Base-by-base conservation (phyloP, 306 rosid species). In the Sicyos edulis region DNA sequence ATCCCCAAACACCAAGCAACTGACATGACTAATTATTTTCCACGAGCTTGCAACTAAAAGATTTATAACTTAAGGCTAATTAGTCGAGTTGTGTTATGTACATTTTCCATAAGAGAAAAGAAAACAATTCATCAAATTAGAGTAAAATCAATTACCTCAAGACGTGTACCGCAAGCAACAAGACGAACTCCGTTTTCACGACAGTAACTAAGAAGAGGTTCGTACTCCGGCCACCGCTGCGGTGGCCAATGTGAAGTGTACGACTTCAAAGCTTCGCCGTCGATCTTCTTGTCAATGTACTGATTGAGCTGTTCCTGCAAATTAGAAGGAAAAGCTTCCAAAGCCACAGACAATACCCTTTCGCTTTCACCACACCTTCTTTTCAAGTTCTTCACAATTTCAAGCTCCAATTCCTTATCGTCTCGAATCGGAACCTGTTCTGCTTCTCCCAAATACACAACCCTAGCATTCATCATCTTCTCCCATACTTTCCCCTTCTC, bases 361-460 rank as follows among this genome's bases (percentile, higher is more conserved):
- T 83, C 96, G 34, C 64, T 78, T 75, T 87, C 95, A 16, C 54
- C 55, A 21, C 98, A 90, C 37, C 87, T 78, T 44, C 68, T 88
- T 58, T 77, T 76, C 87, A 92, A 77, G 52, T 83, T 88, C 83
- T 78, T 89, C 57, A 92, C 90, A 60, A 92, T 87, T 65, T 90
- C 91, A 3, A 90, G 83, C 90, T 88, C 96, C 88, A 92, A 87
- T 72, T 90, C 98, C 83, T 81, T 87, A 58, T 90, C 98, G 70
- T 92, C 98, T 7, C 85, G 86, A 73, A 90, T 82, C 14, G 98
- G 98, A 73, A 92, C 98, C 76, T 83, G 96, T 61, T 92, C 98
- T 9, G 98, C 96, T 80, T 92, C 98, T 17, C 98, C 98, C 44
- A 92, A 78, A 72, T 92, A 92, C 44, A 92, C 86, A 32, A 92